These are phyloP conservation scores for Malassezia sympodialis DNA, from an alignment of 1,284 basidiomycete genomes.

Conservation along the genomic window DNA sequence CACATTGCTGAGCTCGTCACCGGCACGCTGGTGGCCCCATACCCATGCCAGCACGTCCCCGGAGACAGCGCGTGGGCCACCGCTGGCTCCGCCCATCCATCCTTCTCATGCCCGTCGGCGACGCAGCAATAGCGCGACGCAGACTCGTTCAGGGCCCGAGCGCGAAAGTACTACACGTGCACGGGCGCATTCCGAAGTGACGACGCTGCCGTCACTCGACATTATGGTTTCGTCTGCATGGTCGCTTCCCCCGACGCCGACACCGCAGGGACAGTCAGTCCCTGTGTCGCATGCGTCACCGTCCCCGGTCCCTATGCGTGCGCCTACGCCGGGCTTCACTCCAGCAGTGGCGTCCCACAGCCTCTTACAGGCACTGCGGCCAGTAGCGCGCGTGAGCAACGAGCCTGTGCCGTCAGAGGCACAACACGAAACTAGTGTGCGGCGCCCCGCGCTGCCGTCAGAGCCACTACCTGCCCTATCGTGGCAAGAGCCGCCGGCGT, in stretches of 20 bases:
- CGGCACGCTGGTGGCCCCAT: neutral
- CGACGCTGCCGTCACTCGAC: neutral
- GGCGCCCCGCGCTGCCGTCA: neutral
- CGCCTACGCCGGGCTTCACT: neutral
- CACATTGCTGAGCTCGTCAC: neutral
- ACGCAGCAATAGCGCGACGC: constrained; percentile 12
- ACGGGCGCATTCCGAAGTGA: constrained; percentile 13
- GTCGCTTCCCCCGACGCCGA: neutral
- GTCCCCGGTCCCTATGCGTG: neutral
- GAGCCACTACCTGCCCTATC: neutral
- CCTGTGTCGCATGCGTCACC: neutral
- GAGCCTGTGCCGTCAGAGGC: neutral
- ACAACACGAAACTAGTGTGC: neutral
- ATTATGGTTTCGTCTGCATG: neutral
- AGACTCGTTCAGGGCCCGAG: neutral
- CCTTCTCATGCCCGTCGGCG: neutral
- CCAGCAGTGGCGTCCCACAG: neutral
- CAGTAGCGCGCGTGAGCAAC: neutral
- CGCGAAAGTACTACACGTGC: neutral
- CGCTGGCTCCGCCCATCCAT: neutral
- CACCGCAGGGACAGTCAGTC: neutral
- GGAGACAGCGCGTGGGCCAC: neutral
- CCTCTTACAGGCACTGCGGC: neutral
- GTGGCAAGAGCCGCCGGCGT: neutral
- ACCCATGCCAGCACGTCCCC: neutral